Percentiles rank a stretch among this genome's conserved stretches.
phyloP scores from a whole-genome alignment of 306 rosid genomes.

The Cercis canadensis region DNA sequence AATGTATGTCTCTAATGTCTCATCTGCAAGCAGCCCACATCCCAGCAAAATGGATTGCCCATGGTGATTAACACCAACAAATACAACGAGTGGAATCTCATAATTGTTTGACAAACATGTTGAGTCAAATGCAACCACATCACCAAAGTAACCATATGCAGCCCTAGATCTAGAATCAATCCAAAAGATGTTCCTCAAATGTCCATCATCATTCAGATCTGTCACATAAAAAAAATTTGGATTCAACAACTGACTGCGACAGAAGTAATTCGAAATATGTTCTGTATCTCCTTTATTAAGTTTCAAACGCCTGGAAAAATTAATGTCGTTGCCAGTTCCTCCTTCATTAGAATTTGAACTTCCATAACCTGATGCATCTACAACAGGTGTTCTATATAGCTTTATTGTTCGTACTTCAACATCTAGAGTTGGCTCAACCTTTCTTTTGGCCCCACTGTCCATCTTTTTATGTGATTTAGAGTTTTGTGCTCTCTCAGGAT shows the following conservation, averaged over 20 bases:
- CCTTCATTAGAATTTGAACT: constrained; percentile 71
- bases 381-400: constrained; percentile 70
- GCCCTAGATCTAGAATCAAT: constrained; percentile 87
- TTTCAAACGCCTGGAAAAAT: constrained; percentile 59
- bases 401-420: constrained; percentile 91
- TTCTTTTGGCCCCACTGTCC: constrained; percentile 78
- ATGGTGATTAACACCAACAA: constrained; percentile 92
- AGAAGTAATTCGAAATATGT: constrained; percentile 67
- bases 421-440: constrained; percentile 74
- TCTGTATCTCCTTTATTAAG: constrained; percentile 76
- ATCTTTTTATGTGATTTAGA: constrained; percentile 95
- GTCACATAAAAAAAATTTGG: constrained; percentile 85
- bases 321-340: constrained; percentile 50
- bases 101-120: constrained; percentile 76
- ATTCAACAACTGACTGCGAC: constrained; percentile 65
- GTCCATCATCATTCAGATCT: constrained; percentile 90
- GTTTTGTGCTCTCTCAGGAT: constrained; percentile 95
- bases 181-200: constrained; percentile 87
- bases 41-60: constrained; percentile 77
- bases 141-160: constrained; percentile 81
- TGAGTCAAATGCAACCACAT: constrained; percentile 78
- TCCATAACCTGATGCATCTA: constrained; percentile 59
- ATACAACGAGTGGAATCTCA: constrained; percentile 80
- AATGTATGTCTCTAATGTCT: constrained; percentile 73
- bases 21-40: constrained; percentile 88